These are phyloP conservation scores for Naganishia liquefaciens DNA, from an alignment of 1,284 basidiomycete genomes.

Conservation along the genomic window DNA sequence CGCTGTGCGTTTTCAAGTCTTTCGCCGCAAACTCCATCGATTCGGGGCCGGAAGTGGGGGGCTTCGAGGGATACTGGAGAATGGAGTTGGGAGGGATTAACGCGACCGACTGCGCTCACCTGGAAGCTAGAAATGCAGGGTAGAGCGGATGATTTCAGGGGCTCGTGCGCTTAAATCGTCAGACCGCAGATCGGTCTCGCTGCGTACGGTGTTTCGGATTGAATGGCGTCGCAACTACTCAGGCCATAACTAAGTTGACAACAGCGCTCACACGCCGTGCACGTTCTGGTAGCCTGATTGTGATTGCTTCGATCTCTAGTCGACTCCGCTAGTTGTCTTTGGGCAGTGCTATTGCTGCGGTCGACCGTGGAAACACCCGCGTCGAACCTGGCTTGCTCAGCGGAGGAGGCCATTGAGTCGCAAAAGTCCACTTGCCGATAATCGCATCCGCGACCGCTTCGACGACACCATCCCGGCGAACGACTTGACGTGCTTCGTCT, in stretches of 20 bases:
- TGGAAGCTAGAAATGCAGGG: too few relatives aligned
- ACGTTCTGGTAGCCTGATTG: neutral
- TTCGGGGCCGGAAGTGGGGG: too few relatives aligned
- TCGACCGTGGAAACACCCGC: neutral
- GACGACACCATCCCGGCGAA: constrained; percentile 2
- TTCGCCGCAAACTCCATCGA: too few relatives aligned
- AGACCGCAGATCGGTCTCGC: constrained; percentile 24
- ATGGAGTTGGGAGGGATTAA: too few relatives aligned
- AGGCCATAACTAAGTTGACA: neutral
- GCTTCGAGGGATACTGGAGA: too few relatives aligned
- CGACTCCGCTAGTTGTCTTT: neutral
- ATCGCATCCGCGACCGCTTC: constrained; percentile 12
- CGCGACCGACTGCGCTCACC: too few relatives aligned
- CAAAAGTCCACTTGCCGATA: constrained; percentile 15
- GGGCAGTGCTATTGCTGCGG: too few relatives aligned
- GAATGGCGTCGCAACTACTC: neutral
- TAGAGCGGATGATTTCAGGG: neutral
- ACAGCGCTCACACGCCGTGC: neutral
- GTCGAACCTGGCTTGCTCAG: neutral
- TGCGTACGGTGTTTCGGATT: constrained; percentile 1
- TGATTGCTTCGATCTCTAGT: neutral
- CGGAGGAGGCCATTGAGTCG: constrained; percentile 8
- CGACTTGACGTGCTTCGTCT: neutral
- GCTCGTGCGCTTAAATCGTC: constrained; percentile 25
- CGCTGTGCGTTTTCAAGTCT: too few relatives aligned